Percentiles rank a stretch among this genome's conserved stretches.
Evolutionary conservation across 208 protist species (phyloP).

Genomic region (Zelonia costaricensis): DNA sequence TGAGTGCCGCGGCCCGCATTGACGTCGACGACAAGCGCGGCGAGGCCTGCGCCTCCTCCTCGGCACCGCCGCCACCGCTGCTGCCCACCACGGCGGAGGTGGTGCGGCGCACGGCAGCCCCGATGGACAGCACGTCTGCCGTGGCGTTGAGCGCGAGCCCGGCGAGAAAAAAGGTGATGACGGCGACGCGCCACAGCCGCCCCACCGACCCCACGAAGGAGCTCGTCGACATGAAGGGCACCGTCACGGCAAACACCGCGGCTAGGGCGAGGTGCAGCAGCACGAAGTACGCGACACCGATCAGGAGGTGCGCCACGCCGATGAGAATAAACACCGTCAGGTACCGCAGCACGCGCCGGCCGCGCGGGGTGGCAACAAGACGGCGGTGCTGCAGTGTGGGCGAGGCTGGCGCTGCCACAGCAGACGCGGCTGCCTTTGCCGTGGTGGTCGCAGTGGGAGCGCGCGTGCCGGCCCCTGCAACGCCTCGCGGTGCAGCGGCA

Average conservation of each 20-base stretch:
- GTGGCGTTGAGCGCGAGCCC: slow-evolving; percentile 49
- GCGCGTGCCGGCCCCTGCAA: too few relatives aligned
- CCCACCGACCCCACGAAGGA: slow-evolving; percentile 41
- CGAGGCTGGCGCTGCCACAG: not conserved
- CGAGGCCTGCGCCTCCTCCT: too few relatives aligned
- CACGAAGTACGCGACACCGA: slow-evolving; percentile 45
- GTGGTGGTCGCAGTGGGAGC: not conserved
- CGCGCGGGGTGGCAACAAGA: slow-evolving; percentile 34
- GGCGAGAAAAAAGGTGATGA: slow-evolving; percentile 49
- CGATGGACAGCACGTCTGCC: slow-evolving; percentile 50
- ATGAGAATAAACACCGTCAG: slow-evolving; percentile 30
- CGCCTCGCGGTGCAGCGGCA: too few relatives aligned
- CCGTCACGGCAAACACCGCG: slow-evolving; percentile 35
- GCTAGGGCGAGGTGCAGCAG: slow-evolving; percentile 48
- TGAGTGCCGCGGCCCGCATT: too few relatives aligned
- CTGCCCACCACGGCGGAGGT: slow-evolving; percentile 46
- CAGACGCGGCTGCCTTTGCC: not conserved
- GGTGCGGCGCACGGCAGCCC: slow-evolving; percentile 41
- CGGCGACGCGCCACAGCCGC: slow-evolving; percentile 38
- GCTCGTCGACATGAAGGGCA: slow-evolving; percentile 27
- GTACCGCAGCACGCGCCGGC: slow-evolving; percentile 36
- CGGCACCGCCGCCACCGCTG: slow-evolving; percentile 11
- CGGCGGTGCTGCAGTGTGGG: slow-evolving; percentile 3
- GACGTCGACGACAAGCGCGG: too few relatives aligned
- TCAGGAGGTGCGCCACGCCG: slow-evolving; percentile 35